These are phyloP conservation scores for Globisporangium radiosum DNA, from an alignment of 352 stramenopile genomes.

Conservation along the genomic window DNA sequence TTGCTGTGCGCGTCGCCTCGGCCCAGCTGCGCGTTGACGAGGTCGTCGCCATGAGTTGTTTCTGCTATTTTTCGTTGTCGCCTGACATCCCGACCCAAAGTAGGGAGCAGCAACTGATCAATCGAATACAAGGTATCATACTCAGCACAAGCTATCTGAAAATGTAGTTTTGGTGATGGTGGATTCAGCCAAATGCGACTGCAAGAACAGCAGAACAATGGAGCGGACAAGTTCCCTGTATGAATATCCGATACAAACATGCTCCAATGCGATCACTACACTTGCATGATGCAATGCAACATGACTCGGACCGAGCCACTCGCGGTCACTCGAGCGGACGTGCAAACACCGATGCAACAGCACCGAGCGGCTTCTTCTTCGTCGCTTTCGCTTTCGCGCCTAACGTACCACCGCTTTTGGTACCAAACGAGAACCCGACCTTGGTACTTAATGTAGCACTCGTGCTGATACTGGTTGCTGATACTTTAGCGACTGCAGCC, in stretches of 20 bases:
- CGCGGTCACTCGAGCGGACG: neutral
- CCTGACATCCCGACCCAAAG: too few relatives aligned
- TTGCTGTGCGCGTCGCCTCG: neutral
- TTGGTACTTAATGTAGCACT: neutral
- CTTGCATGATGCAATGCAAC: neutral
- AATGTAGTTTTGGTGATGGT: too few relatives aligned
- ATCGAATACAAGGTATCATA: too few relatives aligned
- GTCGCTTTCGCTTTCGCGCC: conserved; percentile 13
- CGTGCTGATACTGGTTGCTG: neutral
- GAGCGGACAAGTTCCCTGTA: too few relatives aligned
- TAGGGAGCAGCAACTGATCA: too few relatives aligned
- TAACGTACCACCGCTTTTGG: conserved; percentile 30
- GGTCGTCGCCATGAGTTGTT: neutral
- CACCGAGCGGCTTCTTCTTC: conserved; percentile 7
- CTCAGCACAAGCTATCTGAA: too few relatives aligned
- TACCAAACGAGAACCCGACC: too few relatives aligned
- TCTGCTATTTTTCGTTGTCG: neutral
- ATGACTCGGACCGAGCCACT: neutral
- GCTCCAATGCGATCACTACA: neutral
- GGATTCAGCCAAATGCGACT: too few relatives aligned
- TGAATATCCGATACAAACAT: too few relatives aligned
- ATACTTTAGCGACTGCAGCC: neutral
- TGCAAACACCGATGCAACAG: conserved; percentile 7
- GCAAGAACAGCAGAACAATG: too few relatives aligned
- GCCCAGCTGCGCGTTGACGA: conserved; percentile 9